These are phyloP conservation scores for Botryotinia calthae DNA, from an alignment of 2,329 filamentous ascomycete genomes.

Conservation along the genomic window DNA sequence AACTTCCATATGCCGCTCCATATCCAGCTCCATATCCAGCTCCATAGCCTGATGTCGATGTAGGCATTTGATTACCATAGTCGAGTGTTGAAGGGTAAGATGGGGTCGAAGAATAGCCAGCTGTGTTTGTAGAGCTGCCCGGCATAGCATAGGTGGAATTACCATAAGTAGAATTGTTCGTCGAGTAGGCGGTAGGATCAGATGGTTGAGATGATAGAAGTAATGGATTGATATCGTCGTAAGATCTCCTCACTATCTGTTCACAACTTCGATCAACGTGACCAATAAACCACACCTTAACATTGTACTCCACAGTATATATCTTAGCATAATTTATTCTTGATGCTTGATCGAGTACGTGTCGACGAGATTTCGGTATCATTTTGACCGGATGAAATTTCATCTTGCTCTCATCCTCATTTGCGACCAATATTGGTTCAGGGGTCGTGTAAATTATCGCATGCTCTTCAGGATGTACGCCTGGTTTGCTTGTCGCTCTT, in stretches of 20 bases:
- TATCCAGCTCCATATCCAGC: neutral
- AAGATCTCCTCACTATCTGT: neutral
- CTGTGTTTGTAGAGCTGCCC: neutral
- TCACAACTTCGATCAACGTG: neutral
- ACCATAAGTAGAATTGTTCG: neutral
- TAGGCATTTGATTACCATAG: neutral
- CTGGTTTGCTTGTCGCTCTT: slow-evolving; percentile 22
- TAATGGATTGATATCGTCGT: neutral
- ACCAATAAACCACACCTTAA: slow-evolving; percentile 33
- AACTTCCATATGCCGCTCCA: neutral
- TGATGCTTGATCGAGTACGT: slow-evolving; percentile 25
- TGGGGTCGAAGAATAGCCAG: neutral
- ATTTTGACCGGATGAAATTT: slow-evolving; percentile 23
- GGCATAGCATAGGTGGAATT: neutral
- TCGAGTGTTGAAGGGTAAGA: neutral
- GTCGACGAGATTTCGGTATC: neutral
- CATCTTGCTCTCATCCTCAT: slow-evolving; percentile 10
- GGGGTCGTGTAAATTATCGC: slow-evolving; percentile 7
- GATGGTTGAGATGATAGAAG: neutral
- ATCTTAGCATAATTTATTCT: slow-evolving; percentile 35
- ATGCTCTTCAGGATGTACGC: slow-evolving; percentile 21
- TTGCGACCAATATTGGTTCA: neutral
- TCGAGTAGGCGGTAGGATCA: neutral
- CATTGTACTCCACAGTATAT: slow-evolving; percentile 36
- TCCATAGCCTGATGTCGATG: neutral